These are phyloP conservation scores for Termitomyces sp. DNA, from an alignment of 768 basidiomycete species.

Conservation along the genomic window DNA sequence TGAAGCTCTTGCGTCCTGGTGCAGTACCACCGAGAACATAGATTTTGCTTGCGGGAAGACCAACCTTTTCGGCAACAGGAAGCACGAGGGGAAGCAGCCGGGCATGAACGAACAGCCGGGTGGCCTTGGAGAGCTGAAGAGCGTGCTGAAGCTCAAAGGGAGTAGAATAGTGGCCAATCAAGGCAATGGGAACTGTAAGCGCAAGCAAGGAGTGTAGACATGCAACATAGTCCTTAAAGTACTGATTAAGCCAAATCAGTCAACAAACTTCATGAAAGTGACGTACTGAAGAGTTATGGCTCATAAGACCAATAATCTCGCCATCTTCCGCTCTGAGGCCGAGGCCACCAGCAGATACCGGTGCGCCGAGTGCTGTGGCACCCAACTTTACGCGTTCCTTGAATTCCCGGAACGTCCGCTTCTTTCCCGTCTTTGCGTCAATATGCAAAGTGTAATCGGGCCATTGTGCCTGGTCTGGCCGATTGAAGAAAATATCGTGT, in stretches of 20 bases:
- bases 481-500: slow-evolving; percentile 47
- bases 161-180: slow-evolving; percentile 51
- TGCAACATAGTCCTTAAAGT: slow-evolving; percentile 45
- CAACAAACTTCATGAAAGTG: neutral
- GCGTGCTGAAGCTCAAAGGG: slow-evolving; percentile 49
- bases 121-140: slow-evolving; percentile 40
- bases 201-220: slow-evolving; percentile 43
- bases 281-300: slow-evolving; percentile 62
- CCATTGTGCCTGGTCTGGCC: slow-evolving; percentile 50
- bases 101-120: slow-evolving; percentile 49
- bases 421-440: slow-evolving; percentile 45
- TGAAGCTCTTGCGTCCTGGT: slow-evolving; percentile 35
- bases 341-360: slow-evolving; percentile 46
- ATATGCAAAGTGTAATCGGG: slow-evolving; percentile 51
- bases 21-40: slow-evolving; percentile 39
- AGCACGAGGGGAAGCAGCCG: slow-evolving; percentile 35
- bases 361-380: slow-evolving; percentile 50
- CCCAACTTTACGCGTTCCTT: slow-evolving; percentile 43
- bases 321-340: slow-evolving; percentile 39
- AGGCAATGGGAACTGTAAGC: slow-evolving; percentile 44
- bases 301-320: slow-evolving; percentile 65
- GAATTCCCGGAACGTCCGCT: slow-evolving; percentile 42
- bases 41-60: slow-evolving; percentile 33
- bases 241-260: neutral
- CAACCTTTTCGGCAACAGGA: slow-evolving; percentile 28